A percentile compares a stretch with the other conserved stretches of the same genome.
Conservation (phyloP, 345 rosid genomes). For the Eucalyptus tenuipes region DNA sequence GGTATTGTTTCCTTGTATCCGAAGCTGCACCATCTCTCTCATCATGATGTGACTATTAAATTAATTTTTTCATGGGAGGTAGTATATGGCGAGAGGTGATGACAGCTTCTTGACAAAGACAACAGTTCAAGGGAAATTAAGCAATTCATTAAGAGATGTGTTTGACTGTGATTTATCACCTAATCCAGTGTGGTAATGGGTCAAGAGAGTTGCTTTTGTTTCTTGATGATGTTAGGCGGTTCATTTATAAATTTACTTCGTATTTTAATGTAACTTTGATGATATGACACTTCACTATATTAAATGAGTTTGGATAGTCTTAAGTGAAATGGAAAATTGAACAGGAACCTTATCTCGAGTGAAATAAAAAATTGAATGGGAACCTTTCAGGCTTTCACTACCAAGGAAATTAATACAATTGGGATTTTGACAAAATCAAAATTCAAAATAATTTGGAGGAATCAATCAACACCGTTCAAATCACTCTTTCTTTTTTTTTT, state of each 20-base stretch:
- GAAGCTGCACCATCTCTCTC: background rate
- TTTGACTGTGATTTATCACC: background rate
- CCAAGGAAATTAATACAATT: background rate
- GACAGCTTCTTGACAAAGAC: background rate
- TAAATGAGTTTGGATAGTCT: rapidly evolving
- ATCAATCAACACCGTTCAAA: background rate
- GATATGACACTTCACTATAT: rapidly evolving
- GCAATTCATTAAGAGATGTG: background rate
- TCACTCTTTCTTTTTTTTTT: background rate
- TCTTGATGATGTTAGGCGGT: background rate
- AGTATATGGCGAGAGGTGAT: background rate
- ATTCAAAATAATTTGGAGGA: background rate
- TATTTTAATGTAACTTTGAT: background rate
- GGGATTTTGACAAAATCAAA: background rate
- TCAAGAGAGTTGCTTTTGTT: background rate
- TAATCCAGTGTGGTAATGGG: background rate
- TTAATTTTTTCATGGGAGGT: background rate
- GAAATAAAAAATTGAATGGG: background rate
- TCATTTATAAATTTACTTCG: background rate
- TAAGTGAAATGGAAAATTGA: background rate
- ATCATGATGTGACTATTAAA: background rate
- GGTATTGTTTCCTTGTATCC: background rate
- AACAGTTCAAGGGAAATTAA: background rate
- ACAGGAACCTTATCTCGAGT: background rate
- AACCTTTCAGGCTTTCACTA: background rate